Percentiles rank a stretch among this genome's conserved stretches.
phyloP scores from a whole-genome alignment of 225 moss, liverwort and hornwort genomes.

The Sphagnum contortum region DNA sequence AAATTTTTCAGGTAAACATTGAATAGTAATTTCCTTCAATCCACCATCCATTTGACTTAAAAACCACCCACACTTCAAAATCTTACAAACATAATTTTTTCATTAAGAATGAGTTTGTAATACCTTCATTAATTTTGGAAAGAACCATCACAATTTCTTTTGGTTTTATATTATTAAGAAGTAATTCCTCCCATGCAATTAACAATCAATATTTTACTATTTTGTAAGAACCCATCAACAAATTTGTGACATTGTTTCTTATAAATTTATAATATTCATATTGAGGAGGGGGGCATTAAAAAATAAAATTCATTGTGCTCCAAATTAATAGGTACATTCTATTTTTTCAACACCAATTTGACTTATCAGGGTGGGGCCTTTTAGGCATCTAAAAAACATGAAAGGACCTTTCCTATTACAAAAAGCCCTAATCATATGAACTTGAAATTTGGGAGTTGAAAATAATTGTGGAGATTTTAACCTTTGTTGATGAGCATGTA shows the following conservation, averaged over 20 bases:
- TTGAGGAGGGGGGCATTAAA: too few relatives aligned
- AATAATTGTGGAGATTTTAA: not conserved
- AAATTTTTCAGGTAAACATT: constrained; percentile 29
- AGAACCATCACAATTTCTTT: not conserved
- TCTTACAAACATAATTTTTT: not conserved
- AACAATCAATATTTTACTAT: too few relatives aligned
- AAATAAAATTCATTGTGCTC: too few relatives aligned
- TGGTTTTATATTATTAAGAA: too few relatives aligned
- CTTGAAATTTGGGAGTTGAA: not conserved
- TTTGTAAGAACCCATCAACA: too few relatives aligned
- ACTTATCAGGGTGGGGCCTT: not conserved
- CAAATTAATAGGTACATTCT: too few relatives aligned
- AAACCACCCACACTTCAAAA: not conserved
- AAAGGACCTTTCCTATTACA: not conserved
- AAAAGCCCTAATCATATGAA: too few relatives aligned
- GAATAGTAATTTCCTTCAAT: not conserved
- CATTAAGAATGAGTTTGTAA: not conserved
- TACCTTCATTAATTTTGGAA: not conserved
- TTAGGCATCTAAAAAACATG: not conserved
- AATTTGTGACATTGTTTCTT: too few relatives aligned
- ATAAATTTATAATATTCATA: too few relatives aligned
- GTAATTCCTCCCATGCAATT: too few relatives aligned
- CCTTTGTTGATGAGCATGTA: not conserved
- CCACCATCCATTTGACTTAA: not conserved
- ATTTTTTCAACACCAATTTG: too few relatives aligned